These are phyloP conservation scores for Senecio squalidus DNA, from an alignment of 140 eudicot species.

Conservation along the genomic window DNA sequence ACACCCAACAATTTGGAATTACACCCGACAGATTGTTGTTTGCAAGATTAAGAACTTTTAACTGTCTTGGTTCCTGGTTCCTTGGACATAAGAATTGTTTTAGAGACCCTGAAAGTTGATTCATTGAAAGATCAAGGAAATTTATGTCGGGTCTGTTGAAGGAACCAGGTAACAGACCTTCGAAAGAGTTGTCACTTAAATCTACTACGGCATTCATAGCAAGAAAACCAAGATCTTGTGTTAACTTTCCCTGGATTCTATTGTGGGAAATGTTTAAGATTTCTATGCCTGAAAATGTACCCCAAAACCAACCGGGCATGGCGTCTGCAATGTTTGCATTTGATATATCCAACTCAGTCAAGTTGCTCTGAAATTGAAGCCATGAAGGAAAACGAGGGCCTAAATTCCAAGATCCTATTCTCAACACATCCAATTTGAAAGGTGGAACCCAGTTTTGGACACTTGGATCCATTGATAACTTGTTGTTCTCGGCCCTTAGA, in stretches of 20 bases:
- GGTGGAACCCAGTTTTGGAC: slow-evolving; percentile 31
- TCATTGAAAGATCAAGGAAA: slow-evolving; percentile 36
- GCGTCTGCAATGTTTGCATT: slow-evolving; percentile 23
- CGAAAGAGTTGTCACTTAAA: slow-evolving; percentile 20
- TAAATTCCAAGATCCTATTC: slow-evolving; percentile 27
- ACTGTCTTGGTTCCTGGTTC: background rate
- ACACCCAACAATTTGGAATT: slow-evolving; percentile 38
- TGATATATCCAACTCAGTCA: slow-evolving; percentile 30
- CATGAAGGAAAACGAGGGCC: slow-evolving; percentile 33
- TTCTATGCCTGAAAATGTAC: background rate
- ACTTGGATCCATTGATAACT: slow-evolving; percentile 17
- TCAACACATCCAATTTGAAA: slow-evolving; percentile 28
- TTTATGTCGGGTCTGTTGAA: slow-evolving; percentile 4
- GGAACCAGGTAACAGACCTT: slow-evolving; percentile 30
- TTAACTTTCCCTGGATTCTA: slow-evolving; percentile 23
- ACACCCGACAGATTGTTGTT: slow-evolving; percentile 35
- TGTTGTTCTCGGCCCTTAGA: slow-evolving; percentile 22
- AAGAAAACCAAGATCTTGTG: slow-evolving; percentile 20
- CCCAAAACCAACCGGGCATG: slow-evolving; percentile 49
- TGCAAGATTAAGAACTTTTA: slow-evolving; percentile 35
- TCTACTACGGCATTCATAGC: slow-evolving; percentile 21
- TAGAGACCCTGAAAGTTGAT: slow-evolving; percentile 30
- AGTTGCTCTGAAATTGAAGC: slow-evolving; percentile 23
- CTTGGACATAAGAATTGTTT: slow-evolving; percentile 30
- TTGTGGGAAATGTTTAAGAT: slow-evolving; percentile 36